Conservation (phyloP, 495 filamentous ascomycete genomes). For the Cercophora newfieldiana region DNA sequence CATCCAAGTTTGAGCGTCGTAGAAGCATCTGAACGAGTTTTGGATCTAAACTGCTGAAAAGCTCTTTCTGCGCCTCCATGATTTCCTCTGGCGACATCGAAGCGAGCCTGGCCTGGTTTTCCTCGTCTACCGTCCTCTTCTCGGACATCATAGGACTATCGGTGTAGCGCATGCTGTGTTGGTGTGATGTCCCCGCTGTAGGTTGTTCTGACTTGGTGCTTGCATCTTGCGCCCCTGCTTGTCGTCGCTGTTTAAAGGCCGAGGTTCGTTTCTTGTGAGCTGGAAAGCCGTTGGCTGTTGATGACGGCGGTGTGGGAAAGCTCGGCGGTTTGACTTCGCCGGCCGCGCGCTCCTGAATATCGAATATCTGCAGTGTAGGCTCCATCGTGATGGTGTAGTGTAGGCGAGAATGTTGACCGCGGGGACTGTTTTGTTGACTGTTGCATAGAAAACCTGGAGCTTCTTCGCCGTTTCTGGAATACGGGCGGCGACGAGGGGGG, state of each 20-base stretch:
- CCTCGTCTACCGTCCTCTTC: conserved; percentile 69
- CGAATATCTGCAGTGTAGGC: conserved; percentile 58
- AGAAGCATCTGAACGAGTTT: conserved; percentile 74
- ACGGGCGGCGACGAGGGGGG: background rate
- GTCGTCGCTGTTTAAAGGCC: conserved; percentile 72
- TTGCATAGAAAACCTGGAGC: background rate
- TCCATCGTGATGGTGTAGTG: conserved; percentile 37
- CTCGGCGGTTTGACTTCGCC: conserved; percentile 58
- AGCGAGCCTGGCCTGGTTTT: conserved; percentile 73
- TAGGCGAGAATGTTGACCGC: background rate
- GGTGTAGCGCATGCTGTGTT: background rate
- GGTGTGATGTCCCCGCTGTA: background rate
- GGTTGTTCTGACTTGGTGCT: background rate
- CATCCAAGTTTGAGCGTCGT: conserved; percentile 75
- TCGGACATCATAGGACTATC: conserved; percentile 49
- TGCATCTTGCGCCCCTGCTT: conserved; percentile 19
- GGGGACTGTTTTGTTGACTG: background rate
- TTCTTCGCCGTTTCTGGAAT: background rate
- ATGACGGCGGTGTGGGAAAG: conserved; percentile 59
- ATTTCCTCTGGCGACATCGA: conserved; percentile 84
- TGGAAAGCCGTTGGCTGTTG: conserved; percentile 75
- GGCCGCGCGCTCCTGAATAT: conserved; percentile 74
- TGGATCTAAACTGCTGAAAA: conserved; percentile 68
- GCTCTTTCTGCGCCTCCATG: conserved; percentile 68
- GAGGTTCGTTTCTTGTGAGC: conserved; percentile 78